Conservation (phyloP, 352 stramenopile species). For the Aphanomyces stellatus region DNA sequence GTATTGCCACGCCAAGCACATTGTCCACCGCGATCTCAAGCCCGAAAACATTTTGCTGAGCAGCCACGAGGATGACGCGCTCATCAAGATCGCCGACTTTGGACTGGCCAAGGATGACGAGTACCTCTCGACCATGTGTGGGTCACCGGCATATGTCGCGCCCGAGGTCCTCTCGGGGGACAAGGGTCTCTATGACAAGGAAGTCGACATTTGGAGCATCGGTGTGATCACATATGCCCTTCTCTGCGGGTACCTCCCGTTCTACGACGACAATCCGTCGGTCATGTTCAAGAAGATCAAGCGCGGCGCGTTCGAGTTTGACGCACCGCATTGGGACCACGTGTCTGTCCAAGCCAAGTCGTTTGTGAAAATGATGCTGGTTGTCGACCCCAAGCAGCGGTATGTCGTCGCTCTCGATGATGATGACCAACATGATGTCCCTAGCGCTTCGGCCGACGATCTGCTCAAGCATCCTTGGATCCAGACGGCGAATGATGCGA, state of each 20-base stretch:
- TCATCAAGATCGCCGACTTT: slow-evolving; percentile 82
- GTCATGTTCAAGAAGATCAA: slow-evolving; percentile 75
- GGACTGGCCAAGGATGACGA: slow-evolving; percentile 59
- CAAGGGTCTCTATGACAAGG: slow-evolving; percentile 41
- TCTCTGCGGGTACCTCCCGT: slow-evolving; percentile 58
- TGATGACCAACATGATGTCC: neutral
- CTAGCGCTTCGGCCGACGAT: neutral
- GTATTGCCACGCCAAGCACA: slow-evolving; percentile 63
- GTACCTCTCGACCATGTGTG: slow-evolving; percentile 65
- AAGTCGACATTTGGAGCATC: slow-evolving; percentile 72
- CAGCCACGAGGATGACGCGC: slow-evolving; percentile 53
- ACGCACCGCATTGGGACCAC: slow-evolving; percentile 77
- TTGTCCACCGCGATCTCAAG: slow-evolving; percentile 87
- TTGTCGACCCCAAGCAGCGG: neutral
- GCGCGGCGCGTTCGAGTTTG: slow-evolving; percentile 35
- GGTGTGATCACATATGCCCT: slow-evolving; percentile 80
- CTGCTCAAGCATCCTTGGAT: neutral
- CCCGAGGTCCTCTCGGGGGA: slow-evolving; percentile 64
- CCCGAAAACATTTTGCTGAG: slow-evolving; percentile 80
- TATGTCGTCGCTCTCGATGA: neutral
- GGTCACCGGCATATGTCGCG: slow-evolving; percentile 76
- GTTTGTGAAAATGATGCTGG: neutral
- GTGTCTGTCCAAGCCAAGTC: slow-evolving; percentile 60
- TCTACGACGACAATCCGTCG: slow-evolving; percentile 48
- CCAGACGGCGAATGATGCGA: neutral